Evolutionary conservation across 768 basidiomycete species (phyloP).

Genomic region (Collybia nuda): DNA sequence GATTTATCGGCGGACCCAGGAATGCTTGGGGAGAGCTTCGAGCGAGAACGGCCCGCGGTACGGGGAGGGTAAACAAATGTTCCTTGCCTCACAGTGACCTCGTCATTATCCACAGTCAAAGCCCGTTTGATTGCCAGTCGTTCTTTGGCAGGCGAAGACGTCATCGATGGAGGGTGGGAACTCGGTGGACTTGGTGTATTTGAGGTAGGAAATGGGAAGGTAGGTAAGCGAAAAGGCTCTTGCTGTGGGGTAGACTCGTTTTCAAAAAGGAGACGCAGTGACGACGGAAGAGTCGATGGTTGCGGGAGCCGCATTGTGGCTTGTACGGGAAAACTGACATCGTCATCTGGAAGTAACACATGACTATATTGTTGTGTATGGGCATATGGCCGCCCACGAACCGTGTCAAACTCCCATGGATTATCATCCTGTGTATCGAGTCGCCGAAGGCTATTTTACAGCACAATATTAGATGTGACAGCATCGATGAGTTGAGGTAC

Average conservation of each 20-base stretch:
- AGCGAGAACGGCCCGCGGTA: conserved; percentile 28
- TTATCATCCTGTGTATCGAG: conserved; percentile 30
- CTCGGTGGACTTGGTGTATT: conserved; percentile 22
- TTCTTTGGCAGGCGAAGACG: conserved; percentile 37
- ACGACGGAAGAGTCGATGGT: conserved; percentile 65
- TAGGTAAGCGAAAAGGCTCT: conserved; percentile 43
- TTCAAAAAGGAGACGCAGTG: conserved; percentile 78
- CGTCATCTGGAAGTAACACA: conserved; percentile 21
- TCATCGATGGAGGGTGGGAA: conserved; percentile 19
- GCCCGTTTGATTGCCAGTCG: conserved; percentile 28
- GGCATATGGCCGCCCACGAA: conserved; percentile 38
- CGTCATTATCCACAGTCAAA: conserved; percentile 23
- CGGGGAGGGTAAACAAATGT: conserved; percentile 59
- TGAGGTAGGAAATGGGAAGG: conserved; percentile 25
- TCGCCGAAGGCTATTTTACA: conserved; percentile 14
- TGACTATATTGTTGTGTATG: background rate
- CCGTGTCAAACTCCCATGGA: conserved; percentile 79
- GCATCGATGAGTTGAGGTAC: background rate
- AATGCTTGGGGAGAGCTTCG: conserved; percentile 25
- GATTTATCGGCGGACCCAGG: conserved; percentile 26
- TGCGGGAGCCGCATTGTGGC: conserved; percentile 51
- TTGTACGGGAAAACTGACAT: conserved; percentile 22
- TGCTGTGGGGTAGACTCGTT: conserved; percentile 37
- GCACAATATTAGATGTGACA: background rate
- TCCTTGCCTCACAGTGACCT: conserved; percentile 40